Conservation (phyloP, 306 rosid species). For the Trichosanthes cucumerina region DNA sequence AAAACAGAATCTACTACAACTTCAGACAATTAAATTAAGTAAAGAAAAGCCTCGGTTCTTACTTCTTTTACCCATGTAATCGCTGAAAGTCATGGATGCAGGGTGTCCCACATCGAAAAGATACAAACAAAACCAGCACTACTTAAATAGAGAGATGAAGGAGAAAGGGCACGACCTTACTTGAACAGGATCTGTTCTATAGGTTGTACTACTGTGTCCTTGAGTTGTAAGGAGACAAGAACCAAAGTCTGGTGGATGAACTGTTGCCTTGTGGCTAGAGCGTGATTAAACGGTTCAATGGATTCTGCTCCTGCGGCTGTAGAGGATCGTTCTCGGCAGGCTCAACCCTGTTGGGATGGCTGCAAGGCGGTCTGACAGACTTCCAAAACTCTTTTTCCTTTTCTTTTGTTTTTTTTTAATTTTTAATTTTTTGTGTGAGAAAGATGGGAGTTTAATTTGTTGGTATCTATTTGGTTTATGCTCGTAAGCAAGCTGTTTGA, state of each 20-base stretch:
- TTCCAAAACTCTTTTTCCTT: neutral
- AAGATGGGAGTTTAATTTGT: no score
- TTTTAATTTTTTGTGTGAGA: no score
- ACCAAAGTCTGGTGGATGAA: conserved; percentile 21
- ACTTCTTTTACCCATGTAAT: no score
- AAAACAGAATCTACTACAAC: no score
- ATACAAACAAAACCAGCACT: rapidly evolving
- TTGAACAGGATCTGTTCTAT: neutral
- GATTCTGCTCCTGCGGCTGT: neutral
- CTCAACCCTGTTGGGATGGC: neutral
- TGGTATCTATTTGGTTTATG: no score
- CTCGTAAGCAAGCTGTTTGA: no score
- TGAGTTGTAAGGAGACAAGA: conserved; percentile 17
- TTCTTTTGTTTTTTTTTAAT: no score
- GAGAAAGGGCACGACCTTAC: rapidly evolving
- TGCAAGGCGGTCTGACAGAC: conserved; percentile 6
- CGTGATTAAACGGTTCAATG: neutral
- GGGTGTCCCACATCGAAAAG: neutral
- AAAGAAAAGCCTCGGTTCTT: no score
- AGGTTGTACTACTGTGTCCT: neutral
- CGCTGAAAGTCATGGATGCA: no score
- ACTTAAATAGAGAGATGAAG: neutral
- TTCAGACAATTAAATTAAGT: no score
- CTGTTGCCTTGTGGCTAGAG: neutral
- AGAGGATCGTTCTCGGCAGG: conserved; percentile 7